Conservation (phyloP, 2,329 filamentous ascomycete genomes). For the Aspergillus cejpii region DNA sequence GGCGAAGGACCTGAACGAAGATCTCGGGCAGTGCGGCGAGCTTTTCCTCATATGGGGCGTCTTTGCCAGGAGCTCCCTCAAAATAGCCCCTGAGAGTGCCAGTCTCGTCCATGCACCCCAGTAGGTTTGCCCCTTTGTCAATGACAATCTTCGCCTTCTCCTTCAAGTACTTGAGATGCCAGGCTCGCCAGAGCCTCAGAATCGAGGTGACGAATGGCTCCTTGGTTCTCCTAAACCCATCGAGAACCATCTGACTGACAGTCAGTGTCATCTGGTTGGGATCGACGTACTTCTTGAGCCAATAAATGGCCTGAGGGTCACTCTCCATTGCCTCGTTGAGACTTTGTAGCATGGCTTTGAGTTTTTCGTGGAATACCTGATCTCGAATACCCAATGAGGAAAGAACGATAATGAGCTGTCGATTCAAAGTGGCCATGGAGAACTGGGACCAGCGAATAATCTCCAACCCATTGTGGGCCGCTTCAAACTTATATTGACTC, state of each 20-base stretch:
- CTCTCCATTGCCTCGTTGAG: conserved; percentile 66
- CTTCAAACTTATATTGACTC: conserved; percentile 82
- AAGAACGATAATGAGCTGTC: conserved; percentile 83
- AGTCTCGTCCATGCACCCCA: conserved; percentile 86
- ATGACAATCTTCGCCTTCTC: conserved; percentile 84
- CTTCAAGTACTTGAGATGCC: conserved; percentile 82
- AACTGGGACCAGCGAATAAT: conserved; percentile 75
- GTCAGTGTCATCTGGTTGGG: conserved; percentile 71
- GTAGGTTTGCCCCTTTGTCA: conserved; percentile 74
- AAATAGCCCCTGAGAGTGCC: conserved; percentile 65
- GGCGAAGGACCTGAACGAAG: conserved; percentile 71
- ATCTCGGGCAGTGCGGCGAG: conserved; percentile 66
- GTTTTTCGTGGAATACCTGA: conserved; percentile 59
- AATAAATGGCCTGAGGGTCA: conserved; percentile 55
- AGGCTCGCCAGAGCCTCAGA: conserved; percentile 76
- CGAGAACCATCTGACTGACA: conserved; percentile 67
- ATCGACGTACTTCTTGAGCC: conserved; percentile 72
- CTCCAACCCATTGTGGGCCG: conserved; percentile 66
- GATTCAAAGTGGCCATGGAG: conserved; percentile 73
- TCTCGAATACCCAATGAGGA: conserved; percentile 67
- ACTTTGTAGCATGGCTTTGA: conserved; percentile 59
- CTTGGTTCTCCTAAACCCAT: conserved; percentile 65
- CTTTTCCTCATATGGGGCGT: conserved; percentile 38
- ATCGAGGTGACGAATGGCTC: conserved; percentile 81
- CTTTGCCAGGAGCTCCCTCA: conserved; percentile 33